A percentile compares a stretch with the other conserved stretches of the same genome.
Evolutionary conservation across 2,329 filamentous ascomycete species (phyloP).

Genomic region (Aureobasidium musti): DNA sequence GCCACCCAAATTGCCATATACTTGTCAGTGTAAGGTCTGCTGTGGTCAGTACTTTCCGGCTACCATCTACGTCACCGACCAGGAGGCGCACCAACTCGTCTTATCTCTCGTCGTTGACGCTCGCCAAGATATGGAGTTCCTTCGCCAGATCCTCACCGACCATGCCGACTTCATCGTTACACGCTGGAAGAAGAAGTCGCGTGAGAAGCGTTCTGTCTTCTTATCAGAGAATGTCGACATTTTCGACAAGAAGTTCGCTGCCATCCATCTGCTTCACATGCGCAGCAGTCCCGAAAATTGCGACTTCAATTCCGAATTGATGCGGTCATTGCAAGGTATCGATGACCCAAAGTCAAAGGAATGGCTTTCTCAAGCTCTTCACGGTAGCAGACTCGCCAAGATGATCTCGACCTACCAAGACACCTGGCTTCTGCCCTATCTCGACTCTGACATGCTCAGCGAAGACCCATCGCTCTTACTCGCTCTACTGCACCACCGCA

Average conservation of each 20-base stretch:
- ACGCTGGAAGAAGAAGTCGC: constrained; percentile 24
- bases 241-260: constrained; percentile 6
- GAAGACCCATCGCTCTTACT: constrained; percentile 29
- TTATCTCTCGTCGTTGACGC: background rate
- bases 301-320: background rate
- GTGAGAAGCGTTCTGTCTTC: background rate
- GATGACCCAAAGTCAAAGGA: background rate
- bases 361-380: background rate
- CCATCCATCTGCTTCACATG: constrained; percentile 12
- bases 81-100: background rate
- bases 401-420: constrained; percentile 2
- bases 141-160: background rate
- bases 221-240: background rate
- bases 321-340: background rate
- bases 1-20: background rate
- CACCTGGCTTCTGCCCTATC: constrained; percentile 30
- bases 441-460: constrained; percentile 30
- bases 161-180: constrained; percentile 19
- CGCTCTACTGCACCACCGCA: constrained; percentile 31
- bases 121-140: constrained; percentile 5
- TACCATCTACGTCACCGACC: background rate
- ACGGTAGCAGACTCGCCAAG: background rate
- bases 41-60: constrained; percentile 19
- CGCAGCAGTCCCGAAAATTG: background rate
- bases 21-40: background rate